These are phyloP conservation scores for Penicillium antarcticum DNA, from an alignment of 495 filamentous ascomycete species.

Conservation along the genomic window DNA sequence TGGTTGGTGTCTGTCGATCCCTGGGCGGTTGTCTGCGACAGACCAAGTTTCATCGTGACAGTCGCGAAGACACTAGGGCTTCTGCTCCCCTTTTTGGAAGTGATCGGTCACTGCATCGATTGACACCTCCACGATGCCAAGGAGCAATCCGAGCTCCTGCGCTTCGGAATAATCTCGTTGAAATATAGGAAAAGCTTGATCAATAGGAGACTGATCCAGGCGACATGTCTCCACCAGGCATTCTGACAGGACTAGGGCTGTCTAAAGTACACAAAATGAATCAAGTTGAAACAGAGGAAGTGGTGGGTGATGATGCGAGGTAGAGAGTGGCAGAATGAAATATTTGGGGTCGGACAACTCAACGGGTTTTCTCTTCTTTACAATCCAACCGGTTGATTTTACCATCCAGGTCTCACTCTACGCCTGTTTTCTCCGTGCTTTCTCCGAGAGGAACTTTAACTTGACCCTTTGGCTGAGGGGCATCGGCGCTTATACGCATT, in stretches of 20 bases:
- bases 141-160: slow-evolving; percentile 8
- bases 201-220: neutral
- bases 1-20: slow-evolving; percentile 18
- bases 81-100: slow-evolving; percentile 6
- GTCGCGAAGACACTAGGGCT: neutral
- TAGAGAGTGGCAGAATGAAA: no score
- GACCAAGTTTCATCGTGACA: slow-evolving; percentile 28
- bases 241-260: neutral
- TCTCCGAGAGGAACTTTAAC: neutral
- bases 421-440: no score
- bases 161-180: slow-evolving; percentile 14
- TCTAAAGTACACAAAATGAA: neutral
- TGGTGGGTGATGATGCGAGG: no score
- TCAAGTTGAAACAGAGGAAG: neutral
- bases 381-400: no score
- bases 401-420: no score
- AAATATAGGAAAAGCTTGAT: slow-evolving; percentile 9
- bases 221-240: neutral
- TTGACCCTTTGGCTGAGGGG: neutral
- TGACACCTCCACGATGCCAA: slow-evolving; percentile 19
- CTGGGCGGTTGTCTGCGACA: slow-evolving; percentile 34
- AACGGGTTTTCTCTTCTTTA: neutral
- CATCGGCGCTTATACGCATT: slow-evolving; percentile 12
- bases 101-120: slow-evolving; percentile 3
- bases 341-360: no score